phyloP scores from a whole-genome alignment of 345 rosid genomes.

The Aquilaria yunnanensis region DNA sequence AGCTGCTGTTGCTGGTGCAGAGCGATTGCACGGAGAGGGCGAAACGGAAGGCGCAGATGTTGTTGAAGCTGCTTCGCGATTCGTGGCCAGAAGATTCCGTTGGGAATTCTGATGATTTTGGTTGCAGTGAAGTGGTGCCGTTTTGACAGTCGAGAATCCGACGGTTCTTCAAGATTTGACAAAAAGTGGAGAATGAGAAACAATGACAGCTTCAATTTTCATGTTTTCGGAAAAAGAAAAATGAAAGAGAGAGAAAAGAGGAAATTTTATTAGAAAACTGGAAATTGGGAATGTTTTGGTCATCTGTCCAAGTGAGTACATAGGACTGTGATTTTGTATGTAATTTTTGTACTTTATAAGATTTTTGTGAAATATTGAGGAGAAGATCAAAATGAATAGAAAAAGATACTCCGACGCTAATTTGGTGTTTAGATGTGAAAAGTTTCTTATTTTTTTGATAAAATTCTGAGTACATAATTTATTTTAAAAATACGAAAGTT shows the following conservation, averaged over 20 bases:
- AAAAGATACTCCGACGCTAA: neutral
- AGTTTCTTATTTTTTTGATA: neutral
- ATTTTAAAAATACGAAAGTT: neutral
- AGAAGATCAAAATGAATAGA: constrained; percentile 2
- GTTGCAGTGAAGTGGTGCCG: constrained; percentile 62
- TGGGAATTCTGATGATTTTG: constrained; percentile 60
- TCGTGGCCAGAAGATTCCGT: constrained; percentile 70
- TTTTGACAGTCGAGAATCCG: constrained; percentile 33
- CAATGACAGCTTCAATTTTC: constrained; percentile 7
- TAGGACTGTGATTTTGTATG: constrained; percentile 33
- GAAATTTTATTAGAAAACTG: constrained; percentile 2
- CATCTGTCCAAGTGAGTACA: constrained; percentile 25
- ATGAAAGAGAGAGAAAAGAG: neutral
- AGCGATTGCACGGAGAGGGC: constrained; percentile 97
- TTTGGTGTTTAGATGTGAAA: neutral
- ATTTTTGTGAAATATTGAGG: constrained; percentile 18
- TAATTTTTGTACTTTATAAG: constrained; percentile 38
- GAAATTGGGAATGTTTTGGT: constrained; percentile 3
- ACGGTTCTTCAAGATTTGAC: neutral
- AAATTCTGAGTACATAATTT: neutral
- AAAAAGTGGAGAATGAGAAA: neutral
- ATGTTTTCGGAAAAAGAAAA: neutral
- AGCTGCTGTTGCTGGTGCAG: constrained; percentile 77
- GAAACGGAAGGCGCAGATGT: constrained; percentile 89
- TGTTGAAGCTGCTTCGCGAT: constrained; percentile 74